Conservation (phyloP, 2,329 filamentous ascomycete genomes). For the Colletotrichum lentis region DNA sequence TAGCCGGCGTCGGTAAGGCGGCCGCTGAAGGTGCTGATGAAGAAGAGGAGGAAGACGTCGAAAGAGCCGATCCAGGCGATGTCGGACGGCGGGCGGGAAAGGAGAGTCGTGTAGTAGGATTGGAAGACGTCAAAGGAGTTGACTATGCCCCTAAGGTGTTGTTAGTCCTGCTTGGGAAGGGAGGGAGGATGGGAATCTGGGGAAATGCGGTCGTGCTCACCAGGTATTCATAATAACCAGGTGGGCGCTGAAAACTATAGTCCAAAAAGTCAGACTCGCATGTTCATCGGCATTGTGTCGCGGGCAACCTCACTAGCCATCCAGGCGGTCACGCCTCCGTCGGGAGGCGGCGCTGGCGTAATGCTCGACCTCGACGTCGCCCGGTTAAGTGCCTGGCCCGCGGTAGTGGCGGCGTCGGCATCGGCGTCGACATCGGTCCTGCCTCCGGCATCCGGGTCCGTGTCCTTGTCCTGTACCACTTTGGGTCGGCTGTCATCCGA, state of each 20-base stretch:
- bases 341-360: slow-evolving; percentile 58
- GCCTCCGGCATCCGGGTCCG: background rate
- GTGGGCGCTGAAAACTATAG: slow-evolving; percentile 51
- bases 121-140: slow-evolving; percentile 67
- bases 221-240: slow-evolving; percentile 62
- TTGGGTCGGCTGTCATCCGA: slow-evolving; percentile 6
- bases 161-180: slow-evolving; percentile 4
- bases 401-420: slow-evolving; percentile 38
- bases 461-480: slow-evolving; percentile 1
- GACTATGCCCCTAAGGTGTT: slow-evolving; percentile 55
- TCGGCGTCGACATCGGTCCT: slow-evolving; percentile 35
- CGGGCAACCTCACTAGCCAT: slow-evolving; percentile 48
- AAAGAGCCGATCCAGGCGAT: slow-evolving; percentile 65
- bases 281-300: background rate
- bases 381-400: slow-evolving; percentile 52
- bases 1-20: slow-evolving; percentile 63
- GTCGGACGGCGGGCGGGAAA: slow-evolving; percentile 53
- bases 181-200: background rate
- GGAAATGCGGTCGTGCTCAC: slow-evolving; percentile 39
- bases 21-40: slow-evolving; percentile 62
- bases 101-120: slow-evolving; percentile 57
- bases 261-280: background rate
- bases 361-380: slow-evolving; percentile 52
- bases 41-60: slow-evolving; percentile 64
- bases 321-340: slow-evolving; percentile 61